Base-by-base conservation (phyloP, 2,329 filamentous ascomycete species). In the Aureobasidium sp. region DNA sequence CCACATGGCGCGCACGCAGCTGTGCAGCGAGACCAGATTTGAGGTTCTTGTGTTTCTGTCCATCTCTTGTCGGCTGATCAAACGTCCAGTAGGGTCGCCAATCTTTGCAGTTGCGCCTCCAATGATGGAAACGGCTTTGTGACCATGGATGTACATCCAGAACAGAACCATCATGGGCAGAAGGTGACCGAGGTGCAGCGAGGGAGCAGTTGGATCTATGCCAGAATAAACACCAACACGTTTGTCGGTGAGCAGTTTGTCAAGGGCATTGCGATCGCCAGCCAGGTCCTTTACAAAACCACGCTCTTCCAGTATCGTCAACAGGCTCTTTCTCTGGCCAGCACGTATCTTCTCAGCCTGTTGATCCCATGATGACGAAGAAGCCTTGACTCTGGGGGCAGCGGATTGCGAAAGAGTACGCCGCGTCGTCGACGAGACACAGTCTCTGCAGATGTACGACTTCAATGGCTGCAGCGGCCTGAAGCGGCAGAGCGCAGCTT, bases 141-240 rank as follows among this genome's bases (percentile, higher is more conserved):
- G 87, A 27, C 90, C 90, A 70, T 91, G 80, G 66, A 91, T 79
- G 76, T 90, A 91, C 78, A 92, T 83, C 87, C 89, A 93, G 76
- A 91, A 91, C 27, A 93, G 78, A 17, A 88, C 84, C 90, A 94
- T 94, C 61, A 93, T 79, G 26, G 90, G 88, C 15, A 94, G 78
- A 6, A 95, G 79, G 70, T 95, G 89, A 63, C 90, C 90, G 51
- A 94, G 79, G 69, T 95, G 90, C 63, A 94, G 78, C 2, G 90
- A 94, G 62, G 84, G 79, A 15, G 89, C 89, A 0, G 90, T 94
- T 5, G 90, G 89, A 70, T 95, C 90, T 69, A 94, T 84, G 67
- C 90, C 90, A 59, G 90, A 87, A 70, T 95, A 95, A 63, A 83
- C 86, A 65, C 87, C 87, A 67, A 91, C 84, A 64, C 87, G 80